Evolutionary conservation across 192 early-diverging fungal genomes (phyloP).

Genomic region (Coemansia javaensis): DNA sequence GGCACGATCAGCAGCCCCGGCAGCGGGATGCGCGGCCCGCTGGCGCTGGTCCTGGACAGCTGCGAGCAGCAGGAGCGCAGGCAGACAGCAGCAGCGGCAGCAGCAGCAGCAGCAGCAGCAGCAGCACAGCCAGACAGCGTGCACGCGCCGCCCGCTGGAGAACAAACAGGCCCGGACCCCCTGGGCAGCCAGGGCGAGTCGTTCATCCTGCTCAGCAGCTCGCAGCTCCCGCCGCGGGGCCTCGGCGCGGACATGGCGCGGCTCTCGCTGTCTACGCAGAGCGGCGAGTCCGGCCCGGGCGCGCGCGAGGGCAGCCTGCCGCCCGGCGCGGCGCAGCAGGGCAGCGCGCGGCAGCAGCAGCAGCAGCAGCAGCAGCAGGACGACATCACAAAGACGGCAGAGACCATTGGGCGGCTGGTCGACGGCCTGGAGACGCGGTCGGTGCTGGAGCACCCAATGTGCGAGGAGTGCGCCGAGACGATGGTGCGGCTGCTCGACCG

Average conservation of each 20-base stretch:
- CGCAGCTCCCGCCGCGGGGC: constrained; percentile 22
- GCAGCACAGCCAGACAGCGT: neutral
- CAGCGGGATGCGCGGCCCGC: constrained; percentile 25
- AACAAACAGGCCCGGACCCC: neutral
- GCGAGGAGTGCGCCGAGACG: constrained; percentile 86
- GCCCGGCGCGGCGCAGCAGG: neutral
- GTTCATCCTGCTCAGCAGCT: constrained; percentile 43
- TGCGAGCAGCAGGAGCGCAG: neutral
- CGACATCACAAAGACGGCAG: constrained; percentile 32
- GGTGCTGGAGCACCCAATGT: constrained; percentile 76
- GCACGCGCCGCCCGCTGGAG: neutral
- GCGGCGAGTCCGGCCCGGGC: neutral
- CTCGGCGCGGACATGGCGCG: constrained; percentile 3
- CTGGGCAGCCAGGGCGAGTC: constrained; percentile 36
- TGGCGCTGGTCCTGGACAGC: constrained; percentile 25
- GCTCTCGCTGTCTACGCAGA: neutral
- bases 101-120: neutral
- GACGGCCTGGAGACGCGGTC: constrained; percentile 73
- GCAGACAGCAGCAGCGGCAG: neutral
- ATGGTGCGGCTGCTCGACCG: constrained; percentile 65
- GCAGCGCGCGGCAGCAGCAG: neutral
- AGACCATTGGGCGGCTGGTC: constrained; percentile 59
- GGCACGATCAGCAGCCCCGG: constrained; percentile 1
- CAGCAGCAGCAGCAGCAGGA: constrained; percentile 7
- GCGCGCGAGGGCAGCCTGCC: neutral